Evolutionary conservation across 805 yeast genomes (phyloP).

Genomic region (Priceomyces medius): DNA sequence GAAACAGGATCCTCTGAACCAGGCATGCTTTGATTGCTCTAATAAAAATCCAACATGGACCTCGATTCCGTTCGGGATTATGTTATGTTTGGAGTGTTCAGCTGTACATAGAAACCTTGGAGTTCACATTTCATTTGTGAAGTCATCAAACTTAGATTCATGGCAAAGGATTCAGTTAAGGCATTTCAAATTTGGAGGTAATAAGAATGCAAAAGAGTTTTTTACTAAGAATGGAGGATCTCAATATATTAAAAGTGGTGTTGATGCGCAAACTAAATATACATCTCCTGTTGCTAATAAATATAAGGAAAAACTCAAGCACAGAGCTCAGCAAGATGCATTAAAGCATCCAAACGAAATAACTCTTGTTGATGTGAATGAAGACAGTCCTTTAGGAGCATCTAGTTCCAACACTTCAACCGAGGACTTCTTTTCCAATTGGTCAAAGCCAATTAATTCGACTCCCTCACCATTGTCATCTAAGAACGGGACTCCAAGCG

Average conservation of each 20-base stretch:
- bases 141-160: slow-evolving; percentile 86
- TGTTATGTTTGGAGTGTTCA: slow-evolving; percentile 91
- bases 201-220: slow-evolving; percentile 79
- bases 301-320: slow-evolving; percentile 77
- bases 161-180: slow-evolving; percentile 92
- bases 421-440: slow-evolving; percentile 88
- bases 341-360: slow-evolving; percentile 69
- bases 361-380: slow-evolving; percentile 54
- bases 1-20: slow-evolving; percentile 68
- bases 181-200: slow-evolving; percentile 92
- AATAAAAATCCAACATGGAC: slow-evolving; percentile 98
- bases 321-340: slow-evolving; percentile 65
- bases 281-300: slow-evolving; percentile 74
- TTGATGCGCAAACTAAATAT: slow-evolving; percentile 75
- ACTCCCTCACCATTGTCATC: slow-evolving; percentile 53
- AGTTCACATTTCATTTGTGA: slow-evolving; percentile 93
- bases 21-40: slow-evolving; percentile 89
- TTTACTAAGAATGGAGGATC: slow-evolving; percentile 85
- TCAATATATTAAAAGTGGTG: slow-evolving; percentile 48
- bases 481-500: slow-evolving; percentile 43
- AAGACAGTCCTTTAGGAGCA: slow-evolving; percentile 19
- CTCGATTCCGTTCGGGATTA: slow-evolving; percentile 92
- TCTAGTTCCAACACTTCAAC: slow-evolving; percentile 45
- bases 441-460: slow-evolving; percentile 75
- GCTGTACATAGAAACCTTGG: slow-evolving; percentile 95